Evolutionary conservation across 768 basidiomycete genomes (phyloP), one percentile per base, ranked within the genome.

Genomic region (Amyloporia xantha): DNA sequence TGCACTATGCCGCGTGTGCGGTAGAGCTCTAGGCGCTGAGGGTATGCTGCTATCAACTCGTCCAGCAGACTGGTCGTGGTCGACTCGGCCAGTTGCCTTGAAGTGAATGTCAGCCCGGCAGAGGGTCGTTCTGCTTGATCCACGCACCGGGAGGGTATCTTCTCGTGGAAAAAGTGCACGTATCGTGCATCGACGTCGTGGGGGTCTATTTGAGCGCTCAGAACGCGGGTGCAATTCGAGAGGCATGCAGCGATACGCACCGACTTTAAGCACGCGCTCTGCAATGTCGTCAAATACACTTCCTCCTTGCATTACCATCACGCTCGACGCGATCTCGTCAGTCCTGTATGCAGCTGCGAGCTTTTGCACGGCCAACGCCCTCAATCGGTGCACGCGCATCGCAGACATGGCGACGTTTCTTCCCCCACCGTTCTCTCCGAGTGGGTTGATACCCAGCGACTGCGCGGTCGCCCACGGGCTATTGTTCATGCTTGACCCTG

Each of bases 261-360:
- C 81, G 46, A 78, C 62, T 74, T 72, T 88, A 46, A 93, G 75
- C 7, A 94, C 91, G 12, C 84, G 76, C 61, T 91, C 88, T 0
- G 91, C 91, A n/a, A 94, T 75, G 57, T 94, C 91, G 57, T 94
- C 91, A 59, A 94, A 88, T 2, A 92, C 86, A 53, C 84, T 91
- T 4, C 91, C 90, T 30, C 90, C 90, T 62, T 94, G 91, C 91
- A 94, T 94, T 26, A 94, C 82, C 84, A 93, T 89, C 23, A 94
- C 91, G 59, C 87, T 91, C 1, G 88, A 87, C 1, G 91, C 91
- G 58, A 94, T 89, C 64, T 94, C 91, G 61, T 94, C 91, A 10
- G 80, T 75, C 62, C 82, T 81, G 60, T 94, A 94, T 4, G 91
- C 91, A 20, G 82, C 78, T 1, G 91, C 88, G 35, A 93, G 71